Evolutionary conservation across 192 early-diverging fungal genomes (phyloP), one percentile per base, ranked within the genome.

Genomic region (Podila minutissima): DNA sequence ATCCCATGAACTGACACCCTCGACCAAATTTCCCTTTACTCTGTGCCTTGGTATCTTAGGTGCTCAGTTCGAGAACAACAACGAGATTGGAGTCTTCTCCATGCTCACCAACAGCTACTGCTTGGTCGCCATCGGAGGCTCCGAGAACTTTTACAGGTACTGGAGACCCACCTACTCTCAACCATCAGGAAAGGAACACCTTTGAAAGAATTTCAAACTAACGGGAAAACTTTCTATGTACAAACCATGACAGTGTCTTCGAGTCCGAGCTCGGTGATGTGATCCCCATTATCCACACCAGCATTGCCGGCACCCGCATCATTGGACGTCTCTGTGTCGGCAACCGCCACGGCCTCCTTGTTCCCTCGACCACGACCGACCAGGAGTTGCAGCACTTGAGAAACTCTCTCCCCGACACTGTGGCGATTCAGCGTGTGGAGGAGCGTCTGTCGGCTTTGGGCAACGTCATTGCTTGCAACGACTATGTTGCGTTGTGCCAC

Each of bases 391-490:
- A 98, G 83, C 98, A 99, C 74, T 84, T 99, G 58, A 88, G 98
- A 63, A 99, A 99, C 86, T 95, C 96, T 38, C 88, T 99, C 24
- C 97, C 98, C 11, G 98, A 99, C 55, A 84, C 85, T 19, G 94
- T 99, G 26, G 89, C 89, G 31, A 95, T 99, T 82, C 98, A 99
- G 86, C 93, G 98, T 50, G 93, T 99, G 19, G 98, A 99, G 84
- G 98, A 99, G 87, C 92, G 98, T 37, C 87, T 99, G 37, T 97
- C 96, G 35, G 98, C 98, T 28, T 87, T 99, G 29, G 98, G 98
- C 58, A 99, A 99, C 85, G 98, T 99, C 22, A 97, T 99, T 89
- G 96, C 96, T 24, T 99, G 98, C 88, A 99, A 99, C 83, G 98
- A 99, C 82, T 98, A 99, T 79, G 97, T 98, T 38, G 98, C 98